phyloP scores from a whole-genome alignment of 2,329 filamentous ascomycete genomes.

The Celoporthe dispersa region DNA sequence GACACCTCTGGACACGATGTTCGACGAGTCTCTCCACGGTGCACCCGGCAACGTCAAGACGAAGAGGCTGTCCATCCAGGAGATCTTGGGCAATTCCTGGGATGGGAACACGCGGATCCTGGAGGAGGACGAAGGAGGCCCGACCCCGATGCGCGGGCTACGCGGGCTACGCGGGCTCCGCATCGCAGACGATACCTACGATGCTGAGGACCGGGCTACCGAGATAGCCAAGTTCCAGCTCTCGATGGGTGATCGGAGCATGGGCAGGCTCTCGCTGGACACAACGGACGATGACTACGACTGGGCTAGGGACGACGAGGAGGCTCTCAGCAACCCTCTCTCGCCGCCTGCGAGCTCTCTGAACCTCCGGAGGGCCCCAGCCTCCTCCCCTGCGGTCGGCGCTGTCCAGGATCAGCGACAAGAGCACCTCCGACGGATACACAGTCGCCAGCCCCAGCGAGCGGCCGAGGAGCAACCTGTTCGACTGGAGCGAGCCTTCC shows the following conservation, averaged over 20 bases:
- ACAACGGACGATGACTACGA: constrained; percentile 65
- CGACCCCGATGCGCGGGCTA: constrained; percentile 54
- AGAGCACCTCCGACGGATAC: constrained; percentile 44
- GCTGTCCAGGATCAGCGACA: constrained; percentile 57
- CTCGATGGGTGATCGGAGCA: constrained; percentile 39
- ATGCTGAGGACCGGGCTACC: constrained; percentile 30
- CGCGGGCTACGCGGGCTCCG: constrained; percentile 40
- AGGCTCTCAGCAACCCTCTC: constrained; percentile 58
- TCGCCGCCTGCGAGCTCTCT: constrained; percentile 62
- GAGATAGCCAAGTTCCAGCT: constrained; percentile 27
- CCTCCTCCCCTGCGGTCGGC: constrained; percentile 57
- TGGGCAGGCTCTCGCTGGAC: constrained; percentile 59
- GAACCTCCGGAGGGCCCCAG: constrained; percentile 57
- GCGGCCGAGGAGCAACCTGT: constrained; percentile 69
- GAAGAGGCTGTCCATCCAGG: constrained; percentile 62
- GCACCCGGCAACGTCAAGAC: constrained; percentile 56
- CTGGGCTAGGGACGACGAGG: constrained; percentile 63
- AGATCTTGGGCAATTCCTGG: constrained; percentile 60
- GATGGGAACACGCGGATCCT: constrained; percentile 61
- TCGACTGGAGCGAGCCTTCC: constrained; percentile 76
- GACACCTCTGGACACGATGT: constrained; percentile 77
- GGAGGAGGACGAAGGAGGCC: constrained; percentile 63
- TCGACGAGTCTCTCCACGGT: constrained; percentile 75
- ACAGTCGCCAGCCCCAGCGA: constrained; percentile 44
- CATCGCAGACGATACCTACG: constrained; percentile 31